These are phyloP conservation scores for Xylariaceae sp. DNA, from an alignment of 2,329 filamentous ascomycete species.

Conservation along the genomic window DNA sequence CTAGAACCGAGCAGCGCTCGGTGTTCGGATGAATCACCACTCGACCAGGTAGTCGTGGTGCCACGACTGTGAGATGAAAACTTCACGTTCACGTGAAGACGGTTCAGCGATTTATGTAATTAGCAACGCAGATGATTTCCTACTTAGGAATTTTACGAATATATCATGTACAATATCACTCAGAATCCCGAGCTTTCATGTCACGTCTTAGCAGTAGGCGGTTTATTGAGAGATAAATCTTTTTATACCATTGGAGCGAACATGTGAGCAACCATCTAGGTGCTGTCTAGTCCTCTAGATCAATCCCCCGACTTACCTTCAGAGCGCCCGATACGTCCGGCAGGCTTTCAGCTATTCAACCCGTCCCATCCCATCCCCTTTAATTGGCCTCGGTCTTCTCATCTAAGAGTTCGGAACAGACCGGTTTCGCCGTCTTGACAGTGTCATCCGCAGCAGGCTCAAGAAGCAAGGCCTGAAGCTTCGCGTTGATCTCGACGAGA, in stretches of 20 bases:
- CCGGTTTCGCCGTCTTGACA: background rate
- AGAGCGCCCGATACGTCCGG: background rate
- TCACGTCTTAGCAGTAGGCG: no score
- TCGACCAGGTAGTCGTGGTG: slow-evolving; percentile 5
- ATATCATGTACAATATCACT: background rate
- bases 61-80: background rate
- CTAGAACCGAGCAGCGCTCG: background rate
- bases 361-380: no score
- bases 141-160: slow-evolving; percentile 1
- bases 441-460: background rate
- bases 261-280: no score
- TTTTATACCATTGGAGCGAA: no score
- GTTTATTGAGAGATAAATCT: no score
- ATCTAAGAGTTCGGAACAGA: background rate
- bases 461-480: background rate
- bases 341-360: background rate
- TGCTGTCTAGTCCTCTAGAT: background rate
- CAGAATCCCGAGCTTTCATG: no score
- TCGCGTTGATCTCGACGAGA: slow-evolving; percentile 1
- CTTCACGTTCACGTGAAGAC: background rate
- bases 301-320: background rate
- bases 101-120: slow-evolving; percentile 1
- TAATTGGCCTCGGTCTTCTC: background rate
- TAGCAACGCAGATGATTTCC: background rate
- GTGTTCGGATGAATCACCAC: slow-evolving; percentile 1